phyloP scores from a whole-genome alignment of 2,329 filamentous ascomycete species.

The Sclerotinia borealis region DNA sequence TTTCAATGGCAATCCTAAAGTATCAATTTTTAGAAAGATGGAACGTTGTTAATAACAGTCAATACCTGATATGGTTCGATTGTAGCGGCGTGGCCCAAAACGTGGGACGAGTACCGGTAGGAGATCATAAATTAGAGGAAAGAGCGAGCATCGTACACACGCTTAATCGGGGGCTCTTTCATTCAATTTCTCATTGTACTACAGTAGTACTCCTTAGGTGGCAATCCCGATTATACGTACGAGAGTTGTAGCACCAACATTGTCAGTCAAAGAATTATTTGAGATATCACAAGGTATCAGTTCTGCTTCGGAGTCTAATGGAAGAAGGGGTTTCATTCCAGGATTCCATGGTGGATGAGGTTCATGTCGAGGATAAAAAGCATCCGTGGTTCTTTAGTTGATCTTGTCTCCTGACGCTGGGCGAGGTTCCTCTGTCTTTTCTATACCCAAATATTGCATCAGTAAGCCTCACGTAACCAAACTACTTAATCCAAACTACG shows the following conservation, averaged over 20 bases:
- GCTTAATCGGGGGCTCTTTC: not conserved
- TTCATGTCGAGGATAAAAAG: not conserved
- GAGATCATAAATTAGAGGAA: not conserved
- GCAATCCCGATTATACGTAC: not conserved
- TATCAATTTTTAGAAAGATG: not conserved
- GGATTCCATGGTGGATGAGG: not conserved
- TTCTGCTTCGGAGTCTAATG: not conserved
- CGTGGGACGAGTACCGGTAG: not conserved
- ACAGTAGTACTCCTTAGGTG: not conserved
- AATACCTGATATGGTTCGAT: not conserved
- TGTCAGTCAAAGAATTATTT: not conserved
- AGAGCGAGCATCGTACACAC: not conserved
- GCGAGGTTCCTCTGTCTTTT: not conserved
- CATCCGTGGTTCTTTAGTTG: not conserved
- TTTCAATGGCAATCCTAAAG: not conserved
- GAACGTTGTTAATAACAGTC: not conserved
- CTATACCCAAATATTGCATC: too few relatives aligned
- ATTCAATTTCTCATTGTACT: not conserved
- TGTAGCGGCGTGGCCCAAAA: not conserved
- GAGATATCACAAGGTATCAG: not conserved
- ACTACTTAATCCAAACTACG: too few relatives aligned
- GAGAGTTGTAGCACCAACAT: not conserved
- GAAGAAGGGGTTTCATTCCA: not conserved
- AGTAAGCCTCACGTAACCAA: too few relatives aligned
- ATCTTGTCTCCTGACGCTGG: not conserved